Evolutionary conservation across 768 basidiomycete genomes (phyloP).

Genomic region (Fomitopsis serialis): DNA sequence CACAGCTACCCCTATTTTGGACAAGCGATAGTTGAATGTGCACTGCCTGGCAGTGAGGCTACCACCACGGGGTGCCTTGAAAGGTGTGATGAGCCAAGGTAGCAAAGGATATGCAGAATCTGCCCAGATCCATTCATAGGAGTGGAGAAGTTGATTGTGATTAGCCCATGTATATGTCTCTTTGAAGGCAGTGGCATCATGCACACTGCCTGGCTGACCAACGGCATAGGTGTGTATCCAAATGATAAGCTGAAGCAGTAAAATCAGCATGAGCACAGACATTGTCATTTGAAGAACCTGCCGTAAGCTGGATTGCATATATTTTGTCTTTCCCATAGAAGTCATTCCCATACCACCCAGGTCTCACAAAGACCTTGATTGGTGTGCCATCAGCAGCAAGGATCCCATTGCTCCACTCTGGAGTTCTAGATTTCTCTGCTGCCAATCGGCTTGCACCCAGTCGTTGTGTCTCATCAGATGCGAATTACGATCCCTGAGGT

Average conservation of each 20-base stretch:
- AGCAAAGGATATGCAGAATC: slow-evolving; percentile 28
- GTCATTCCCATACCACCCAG: slow-evolving; percentile 3
- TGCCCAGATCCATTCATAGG: slow-evolving; percentile 25
- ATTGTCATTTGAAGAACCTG: background rate
- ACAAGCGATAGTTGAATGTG: slow-evolving; percentile 1
- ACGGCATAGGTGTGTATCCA: slow-evolving; percentile 14
- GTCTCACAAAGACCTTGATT: slow-evolving; percentile 16
- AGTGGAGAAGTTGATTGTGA: slow-evolving; percentile 13
- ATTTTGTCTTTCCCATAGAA: slow-evolving; percentile 8
- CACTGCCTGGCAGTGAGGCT: background rate
- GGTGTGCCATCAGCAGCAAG: slow-evolving; percentile 29
- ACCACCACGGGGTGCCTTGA: slow-evolving; percentile 11
- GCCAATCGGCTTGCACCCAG: slow-evolving; percentile 1
- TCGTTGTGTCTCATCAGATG: background rate
- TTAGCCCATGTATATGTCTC: slow-evolving; percentile 22
- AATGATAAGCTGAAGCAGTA: background rate
- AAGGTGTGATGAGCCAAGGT: slow-evolving; percentile 12
- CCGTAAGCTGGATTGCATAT: slow-evolving; percentile 1
- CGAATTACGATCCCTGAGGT: no score
- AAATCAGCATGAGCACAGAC: slow-evolving; percentile 7
- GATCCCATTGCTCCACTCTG: slow-evolving; percentile 26
- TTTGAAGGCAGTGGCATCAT: slow-evolving; percentile 28
- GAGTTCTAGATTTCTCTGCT: slow-evolving; percentile 2
- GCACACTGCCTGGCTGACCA: slow-evolving; percentile 27
- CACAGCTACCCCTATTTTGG: slow-evolving; percentile 2